A percentile compares a stretch with the other conserved stretches of the same genome.
These are phyloP conservation scores for Arthrobotrys sphaeroides DNA, from an alignment of 2,329 filamentous ascomycete species.

Conservation along the genomic window DNA sequence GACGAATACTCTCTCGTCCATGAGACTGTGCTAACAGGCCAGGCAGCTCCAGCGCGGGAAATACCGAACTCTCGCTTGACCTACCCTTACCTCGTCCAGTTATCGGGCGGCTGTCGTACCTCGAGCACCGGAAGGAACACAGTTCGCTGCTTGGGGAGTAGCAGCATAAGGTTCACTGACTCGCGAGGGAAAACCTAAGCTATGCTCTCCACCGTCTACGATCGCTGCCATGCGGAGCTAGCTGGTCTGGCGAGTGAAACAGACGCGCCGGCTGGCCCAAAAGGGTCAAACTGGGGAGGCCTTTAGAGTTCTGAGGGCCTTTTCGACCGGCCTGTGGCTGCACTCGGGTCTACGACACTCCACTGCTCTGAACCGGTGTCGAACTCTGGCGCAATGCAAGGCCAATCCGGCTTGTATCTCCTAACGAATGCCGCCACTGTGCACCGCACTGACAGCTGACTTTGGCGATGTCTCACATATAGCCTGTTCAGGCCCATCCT, in stretches of 20 bases:
- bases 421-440: slow-evolving; percentile 19
- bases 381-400: slow-evolving; percentile 11
- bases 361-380: slow-evolving; percentile 1
- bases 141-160: too few relatives aligned
- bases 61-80: slow-evolving; percentile 51
- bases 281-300: slow-evolving; percentile 1
- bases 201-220: slow-evolving; percentile 23
- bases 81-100: slow-evolving; percentile 40
- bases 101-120: slow-evolving; percentile 33
- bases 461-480: slow-evolving; percentile 24
- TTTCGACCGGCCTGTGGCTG: slow-evolving; percentile 28
- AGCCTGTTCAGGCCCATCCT: slow-evolving; percentile 24
- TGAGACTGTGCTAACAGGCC: neutral
- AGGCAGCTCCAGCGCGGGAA: slow-evolving; percentile 37
- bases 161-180: slow-evolving; percentile 51
- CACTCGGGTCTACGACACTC: slow-evolving; percentile 20
- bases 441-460: too few relatives aligned
- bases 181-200: slow-evolving; percentile 40
- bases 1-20: neutral
- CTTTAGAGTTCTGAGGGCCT: slow-evolving; percentile 27
- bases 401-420: slow-evolving; percentile 13
- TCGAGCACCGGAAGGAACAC: slow-evolving; percentile 20
- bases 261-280: slow-evolving; percentile 37
- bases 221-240: neutral
- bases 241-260: slow-evolving; percentile 45